A percentile compares a stretch with the other conserved stretches of the same genome.
phyloP scores from a whole-genome alignment of 2,329 filamentous ascomycete species.

The Stromatinia cepivora region DNA sequence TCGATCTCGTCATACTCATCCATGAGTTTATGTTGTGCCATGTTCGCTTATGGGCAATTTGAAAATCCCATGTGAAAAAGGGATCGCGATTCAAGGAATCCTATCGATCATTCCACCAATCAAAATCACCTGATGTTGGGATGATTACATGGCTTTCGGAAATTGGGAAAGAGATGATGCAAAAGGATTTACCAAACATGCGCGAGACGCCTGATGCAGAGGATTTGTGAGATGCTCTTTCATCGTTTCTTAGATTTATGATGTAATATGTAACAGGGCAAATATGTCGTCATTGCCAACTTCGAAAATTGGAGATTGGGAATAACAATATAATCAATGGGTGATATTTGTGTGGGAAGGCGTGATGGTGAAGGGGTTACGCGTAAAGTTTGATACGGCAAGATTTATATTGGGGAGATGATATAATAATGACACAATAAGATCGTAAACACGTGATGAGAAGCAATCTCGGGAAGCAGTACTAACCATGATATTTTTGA shows the following conservation, averaged over 20 bases:
- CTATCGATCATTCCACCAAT: neutral
- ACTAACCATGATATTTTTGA: neutral
- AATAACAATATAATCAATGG: neutral
- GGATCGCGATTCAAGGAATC: neutral
- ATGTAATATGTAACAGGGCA: constrained; percentile 9
- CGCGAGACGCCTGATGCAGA: neutral
- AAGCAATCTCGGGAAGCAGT: no score
- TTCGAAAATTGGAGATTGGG: neutral
- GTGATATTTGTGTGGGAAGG: neutral
- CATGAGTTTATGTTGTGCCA: no score
- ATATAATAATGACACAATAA: neutral
- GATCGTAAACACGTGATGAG: neutral
- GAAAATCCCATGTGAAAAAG: constrained; percentile 6
- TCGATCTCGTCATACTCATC: neutral
- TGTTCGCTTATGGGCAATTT: constrained; percentile 9
- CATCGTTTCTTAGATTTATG: neutral
- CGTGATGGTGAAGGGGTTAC: neutral
- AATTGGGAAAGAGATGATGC: neutral
- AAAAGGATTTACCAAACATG: neutral
- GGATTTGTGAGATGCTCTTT: neutral
- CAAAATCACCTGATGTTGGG: neutral
- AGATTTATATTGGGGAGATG: constrained; percentile 1
- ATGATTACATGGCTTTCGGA: neutral
- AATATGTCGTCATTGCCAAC: constrained; percentile 4
- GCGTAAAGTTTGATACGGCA: neutral